phyloP scores from a whole-genome alignment of 371 early-diverging fungal genomes.

The Coemansia sp. region DNA sequence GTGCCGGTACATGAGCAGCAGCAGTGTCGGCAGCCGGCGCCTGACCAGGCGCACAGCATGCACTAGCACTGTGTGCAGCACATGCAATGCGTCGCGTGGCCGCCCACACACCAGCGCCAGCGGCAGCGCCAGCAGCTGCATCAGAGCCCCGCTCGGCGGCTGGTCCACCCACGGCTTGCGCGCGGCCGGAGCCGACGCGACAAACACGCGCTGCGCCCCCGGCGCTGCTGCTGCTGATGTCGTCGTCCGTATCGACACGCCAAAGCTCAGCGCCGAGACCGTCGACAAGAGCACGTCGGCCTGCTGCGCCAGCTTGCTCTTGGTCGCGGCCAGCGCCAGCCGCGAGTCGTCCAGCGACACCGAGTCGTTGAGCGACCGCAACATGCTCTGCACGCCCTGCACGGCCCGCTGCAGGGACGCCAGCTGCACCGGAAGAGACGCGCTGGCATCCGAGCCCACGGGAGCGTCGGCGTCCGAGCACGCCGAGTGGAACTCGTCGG shows the following conservation, averaged over 20 bases:
- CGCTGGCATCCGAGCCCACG: not conserved
- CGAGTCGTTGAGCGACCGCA: constrained; percentile 42
- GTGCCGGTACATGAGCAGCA: constrained; percentile 40
- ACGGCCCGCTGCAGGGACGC: constrained; percentile 47
- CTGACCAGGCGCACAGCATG: constrained; percentile 2
- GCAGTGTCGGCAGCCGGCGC: constrained; percentile 25
- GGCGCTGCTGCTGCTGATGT: not conserved
- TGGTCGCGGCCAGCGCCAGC: constrained; percentile 30
- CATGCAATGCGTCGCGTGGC: constrained; percentile 8
- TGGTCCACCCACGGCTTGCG: too few relatives aligned
- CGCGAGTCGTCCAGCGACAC: constrained; percentile 33
- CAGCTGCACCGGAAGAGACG: constrained; percentile 32
- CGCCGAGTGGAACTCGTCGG: constrained; percentile 33
- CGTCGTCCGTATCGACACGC: constrained; percentile 19
- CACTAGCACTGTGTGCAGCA: constrained; percentile 6
- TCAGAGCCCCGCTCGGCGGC: not conserved
- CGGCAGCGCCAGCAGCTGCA: constrained; percentile 36
- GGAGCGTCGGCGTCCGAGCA: too few relatives aligned
- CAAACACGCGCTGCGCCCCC: not conserved
- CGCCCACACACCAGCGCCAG: constrained; percentile 32
- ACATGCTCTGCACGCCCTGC: constrained; percentile 45
- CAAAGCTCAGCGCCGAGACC: constrained; percentile 43
- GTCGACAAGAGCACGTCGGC: constrained; percentile 49
- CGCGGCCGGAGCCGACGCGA: not conserved
- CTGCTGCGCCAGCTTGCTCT: constrained; percentile 39